These are phyloP conservation scores for Senecio squalidus DNA, from an alignment of 140 eudicot genomes.

Conservation along the genomic window DNA sequence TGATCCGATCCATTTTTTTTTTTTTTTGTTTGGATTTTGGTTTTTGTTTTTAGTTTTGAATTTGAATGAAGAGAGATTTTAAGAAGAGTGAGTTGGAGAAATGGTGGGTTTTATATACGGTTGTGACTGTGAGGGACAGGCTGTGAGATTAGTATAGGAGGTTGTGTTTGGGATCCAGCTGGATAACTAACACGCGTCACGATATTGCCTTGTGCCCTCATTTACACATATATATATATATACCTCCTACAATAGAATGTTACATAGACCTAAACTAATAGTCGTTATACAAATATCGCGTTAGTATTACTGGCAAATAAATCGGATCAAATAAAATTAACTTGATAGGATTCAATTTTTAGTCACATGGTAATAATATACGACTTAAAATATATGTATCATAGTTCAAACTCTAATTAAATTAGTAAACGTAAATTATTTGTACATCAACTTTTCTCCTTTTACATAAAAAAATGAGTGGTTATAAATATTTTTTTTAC, in stretches of 20 bases:
- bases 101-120: constrained; percentile 27
- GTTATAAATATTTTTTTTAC: too few species aligned
- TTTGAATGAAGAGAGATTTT: constrained; percentile 24
- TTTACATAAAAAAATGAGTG: too few species aligned
- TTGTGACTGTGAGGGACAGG: constrained; percentile 35
- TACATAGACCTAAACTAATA: not conserved
- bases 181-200: constrained; percentile 67
- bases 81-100: constrained; percentile 1
- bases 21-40: constrained; percentile 14
- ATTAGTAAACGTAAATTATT: too few species aligned
- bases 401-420: too few species aligned
- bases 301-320: too few species aligned
- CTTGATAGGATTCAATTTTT: too few species aligned
- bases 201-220: constrained; percentile 24
- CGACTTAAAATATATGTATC: too few species aligned
- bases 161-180: constrained; percentile 79
- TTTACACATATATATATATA: constrained; percentile 24
- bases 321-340: too few species aligned
- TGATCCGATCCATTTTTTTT: constrained; percentile 77
- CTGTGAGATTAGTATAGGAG: constrained; percentile 33
- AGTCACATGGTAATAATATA: too few species aligned
- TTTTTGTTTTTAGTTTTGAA: too few species aligned
- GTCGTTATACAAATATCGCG: not conserved
- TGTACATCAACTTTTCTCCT: too few species aligned
- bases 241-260: too few species aligned